Conservation (phyloP, 768 basidiomycete genomes). For the Termitomyces sp. region DNA sequence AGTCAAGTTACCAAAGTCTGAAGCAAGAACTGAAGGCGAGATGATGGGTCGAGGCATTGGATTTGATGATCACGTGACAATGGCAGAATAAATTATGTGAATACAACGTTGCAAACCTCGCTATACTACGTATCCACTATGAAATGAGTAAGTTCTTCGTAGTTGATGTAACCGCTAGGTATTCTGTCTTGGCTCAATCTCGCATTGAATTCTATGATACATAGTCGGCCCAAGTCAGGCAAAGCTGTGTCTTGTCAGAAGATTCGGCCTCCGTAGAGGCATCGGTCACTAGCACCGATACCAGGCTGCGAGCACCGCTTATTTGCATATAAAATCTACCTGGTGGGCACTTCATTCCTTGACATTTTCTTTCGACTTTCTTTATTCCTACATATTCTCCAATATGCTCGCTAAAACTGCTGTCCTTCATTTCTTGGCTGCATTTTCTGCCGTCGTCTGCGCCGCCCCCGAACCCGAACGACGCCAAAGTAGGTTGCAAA, state of each 20-base stretch:
- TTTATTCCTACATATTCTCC: slow-evolving; percentile 9
- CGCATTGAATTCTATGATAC: not conserved
- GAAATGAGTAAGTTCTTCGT: too few species aligned
- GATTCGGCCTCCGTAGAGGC: too few species aligned
- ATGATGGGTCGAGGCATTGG: slow-evolving; percentile 91
- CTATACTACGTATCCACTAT: too few species aligned
- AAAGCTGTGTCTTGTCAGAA: too few species aligned
- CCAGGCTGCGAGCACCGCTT: too few species aligned
- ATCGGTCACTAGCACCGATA: not conserved
- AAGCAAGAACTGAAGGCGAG: slow-evolving; percentile 94
- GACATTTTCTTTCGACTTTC: not conserved
- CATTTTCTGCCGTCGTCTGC: slow-evolving; percentile 27
- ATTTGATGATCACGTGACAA: too few species aligned
- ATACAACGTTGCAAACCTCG: too few species aligned
- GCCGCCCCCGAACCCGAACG: slow-evolving; percentile 36
- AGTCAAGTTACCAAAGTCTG: slow-evolving; percentile 92
- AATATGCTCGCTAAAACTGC: slow-evolving; percentile 40
- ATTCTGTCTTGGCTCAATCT: too few species aligned
- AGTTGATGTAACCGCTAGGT: too few species aligned
- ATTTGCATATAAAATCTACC: not conserved
- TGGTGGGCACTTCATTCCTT: slow-evolving; percentile 6
- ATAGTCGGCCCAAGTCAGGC: too few species aligned
- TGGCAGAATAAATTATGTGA: too few species aligned
- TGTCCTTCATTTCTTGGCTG: slow-evolving; percentile 31
- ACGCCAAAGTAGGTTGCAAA: slow-evolving; percentile 37